Evolutionary conservation across 2,329 filamentous ascomycete species (phyloP).

Genomic region (Xylariaceae sp.): DNA sequence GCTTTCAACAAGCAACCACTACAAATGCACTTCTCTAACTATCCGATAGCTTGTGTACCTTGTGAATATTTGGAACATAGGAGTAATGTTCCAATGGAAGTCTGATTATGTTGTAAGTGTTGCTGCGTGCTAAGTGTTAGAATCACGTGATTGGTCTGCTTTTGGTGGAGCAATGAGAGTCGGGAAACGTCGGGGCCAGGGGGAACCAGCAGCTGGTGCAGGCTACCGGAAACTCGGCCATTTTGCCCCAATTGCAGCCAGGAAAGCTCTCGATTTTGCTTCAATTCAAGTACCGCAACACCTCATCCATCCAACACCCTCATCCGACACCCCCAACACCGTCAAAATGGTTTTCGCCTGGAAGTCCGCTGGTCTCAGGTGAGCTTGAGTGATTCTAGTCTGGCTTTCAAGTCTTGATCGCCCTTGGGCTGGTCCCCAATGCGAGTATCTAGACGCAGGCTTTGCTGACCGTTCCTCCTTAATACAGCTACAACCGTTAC

Average conservation of each 20-base stretch:
- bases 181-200: background rate
- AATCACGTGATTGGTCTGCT: background rate
- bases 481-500: conserved; percentile 96
- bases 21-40: too few relatives aligned
- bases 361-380: conserved; percentile 98
- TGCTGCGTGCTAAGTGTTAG: background rate
- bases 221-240: background rate
- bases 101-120: background rate
- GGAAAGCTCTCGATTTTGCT: conserved; percentile 25
- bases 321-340: conserved; percentile 36
- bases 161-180: background rate
- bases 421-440: background rate
- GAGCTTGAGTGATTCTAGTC: conserved; percentile 43
- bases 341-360: conserved; percentile 93
- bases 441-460: conserved; percentile 10
- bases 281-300: conserved; percentile 31
- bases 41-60: too few relatives aligned
- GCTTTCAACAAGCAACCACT: too few relatives aligned
- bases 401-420: background rate
- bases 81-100: too few relatives aligned
- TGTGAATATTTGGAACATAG: background rate
- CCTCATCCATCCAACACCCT: conserved; percentile 27
- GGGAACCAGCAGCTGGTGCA: conserved; percentile 9
- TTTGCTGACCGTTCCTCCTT: conserved; percentile 34
- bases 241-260: background rate